Evolutionary conservation across 2,329 filamentous ascomycete genomes (phyloP), one percentile per base, ranked within the genome.

Genomic region (Kalaharituber pfeilii): DNA sequence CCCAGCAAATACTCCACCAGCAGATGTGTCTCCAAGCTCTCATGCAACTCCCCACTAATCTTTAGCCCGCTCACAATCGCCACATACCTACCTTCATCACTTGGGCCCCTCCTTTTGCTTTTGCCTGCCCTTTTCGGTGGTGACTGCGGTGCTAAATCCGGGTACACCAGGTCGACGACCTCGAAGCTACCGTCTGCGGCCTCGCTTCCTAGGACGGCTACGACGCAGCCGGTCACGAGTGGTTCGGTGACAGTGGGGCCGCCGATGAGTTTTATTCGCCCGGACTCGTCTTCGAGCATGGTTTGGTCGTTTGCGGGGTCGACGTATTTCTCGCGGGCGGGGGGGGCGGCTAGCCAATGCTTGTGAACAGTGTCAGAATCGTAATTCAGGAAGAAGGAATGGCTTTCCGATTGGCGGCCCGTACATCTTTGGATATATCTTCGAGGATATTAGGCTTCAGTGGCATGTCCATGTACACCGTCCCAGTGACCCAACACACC

Each of bases 381-480:
- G 22, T 49, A 49, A 22, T 13, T 49, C 44, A 39, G 33, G n/a
- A 5, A 53, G n/a, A n/a, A 27, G 33, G 1, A 26, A 51, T 7
- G 22, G 25, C 5, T 36, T 18, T 22, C n/a, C n/a, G n/a, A 47
- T 8, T 5, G 27, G 9, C 13, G 39, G 20, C 49, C 47, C n/a
- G 13, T 50, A 47, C 42, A 47, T 95, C 89, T 69, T 93, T 94
- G 39, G 85, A 83, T 42, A 98, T 84, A 63, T 98, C 91, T 56
- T 95, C 88, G 29, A 98, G 72, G 67, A 98, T 89, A 65, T 93
- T 94, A 1, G 93, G 91, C 71, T 98, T 98, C 64, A 95, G 69
- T 2, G 84, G 79, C 86, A 98, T 88, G 60, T 96, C 86, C 83
- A 96, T 94, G 68, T 94, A 98, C 28, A 96, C 80, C 0, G 91